Conservation (phyloP, 345 rosid species). For the Tarenaya hassleriana region DNA sequence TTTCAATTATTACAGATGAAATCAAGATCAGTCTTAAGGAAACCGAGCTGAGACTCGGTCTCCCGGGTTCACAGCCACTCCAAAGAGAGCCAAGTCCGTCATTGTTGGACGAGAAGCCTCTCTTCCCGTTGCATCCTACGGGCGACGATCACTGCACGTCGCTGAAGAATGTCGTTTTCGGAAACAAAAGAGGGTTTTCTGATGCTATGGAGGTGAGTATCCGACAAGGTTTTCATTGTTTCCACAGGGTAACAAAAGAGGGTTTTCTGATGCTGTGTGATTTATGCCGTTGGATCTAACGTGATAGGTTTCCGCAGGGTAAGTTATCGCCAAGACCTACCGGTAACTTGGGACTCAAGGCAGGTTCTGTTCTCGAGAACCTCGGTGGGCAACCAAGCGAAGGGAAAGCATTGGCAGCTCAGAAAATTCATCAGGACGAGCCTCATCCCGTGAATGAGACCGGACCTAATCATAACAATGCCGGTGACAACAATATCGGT, state of each 20-base stretch:
- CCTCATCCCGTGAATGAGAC: too few relatives aligned
- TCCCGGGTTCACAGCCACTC: conserved; percentile 66
- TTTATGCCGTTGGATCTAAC: conserved; percentile 14
- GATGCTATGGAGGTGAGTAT: conserved; percentile 60
- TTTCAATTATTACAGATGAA: conserved; percentile 24
- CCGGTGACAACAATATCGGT: conserved; percentile 28
- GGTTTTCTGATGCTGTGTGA: background rate
- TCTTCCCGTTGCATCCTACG: conserved; percentile 53
- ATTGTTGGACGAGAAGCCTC: conserved; percentile 46
- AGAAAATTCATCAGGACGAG: conserved; percentile 26
- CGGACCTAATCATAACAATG: too few relatives aligned
- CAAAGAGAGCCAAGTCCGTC: conserved; percentile 37
- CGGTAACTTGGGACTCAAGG: conserved; percentile 39
- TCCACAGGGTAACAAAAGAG: too few relatives aligned
- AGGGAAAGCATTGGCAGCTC: conserved; percentile 32
- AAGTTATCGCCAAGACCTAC: conserved; percentile 45
- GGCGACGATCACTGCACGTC: conserved; percentile 36
- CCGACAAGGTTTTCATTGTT: background rate
- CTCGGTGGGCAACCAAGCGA: conserved; percentile 38
- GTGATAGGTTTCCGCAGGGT: conserved; percentile 28
- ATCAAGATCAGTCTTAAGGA: conserved; percentile 44
- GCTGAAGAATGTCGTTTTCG: conserved; percentile 41
- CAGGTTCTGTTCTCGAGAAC: conserved; percentile 44
- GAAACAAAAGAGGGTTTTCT: conserved; percentile 65
- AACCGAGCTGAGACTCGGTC: conserved; percentile 65